Percentiles rank a stretch among this genome's conserved stretches.
Conservation (phyloP, 805 yeast genomes). For the Wickerhamomyces bovis region DNA sequence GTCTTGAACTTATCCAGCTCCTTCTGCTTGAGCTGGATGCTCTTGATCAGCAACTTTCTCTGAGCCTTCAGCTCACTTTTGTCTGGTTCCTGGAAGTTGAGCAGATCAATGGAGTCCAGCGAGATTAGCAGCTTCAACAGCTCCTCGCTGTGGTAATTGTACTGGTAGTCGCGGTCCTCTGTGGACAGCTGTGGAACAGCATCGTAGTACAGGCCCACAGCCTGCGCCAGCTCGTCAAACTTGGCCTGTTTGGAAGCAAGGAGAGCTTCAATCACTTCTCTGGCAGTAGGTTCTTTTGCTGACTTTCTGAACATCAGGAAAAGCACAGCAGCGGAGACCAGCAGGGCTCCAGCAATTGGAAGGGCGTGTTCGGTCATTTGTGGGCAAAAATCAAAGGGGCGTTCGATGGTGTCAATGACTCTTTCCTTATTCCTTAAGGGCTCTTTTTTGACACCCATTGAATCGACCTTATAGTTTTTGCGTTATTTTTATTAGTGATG, state of each 20-base stretch:
- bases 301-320: neutral
- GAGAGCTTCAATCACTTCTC: neutral
- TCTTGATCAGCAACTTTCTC: conserved; percentile 54
- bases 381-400: too few species aligned
- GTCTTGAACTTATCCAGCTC: conserved; percentile 14
- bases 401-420: too few species aligned
- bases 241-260: neutral
- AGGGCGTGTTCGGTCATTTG: neutral
- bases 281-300: neutral
- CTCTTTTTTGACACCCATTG: too few species aligned
- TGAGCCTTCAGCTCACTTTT: conserved; percentile 45
- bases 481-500: neutral
- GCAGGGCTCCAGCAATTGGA: neutral
- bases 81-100: conserved; percentile 22
- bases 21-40: conserved; percentile 37
- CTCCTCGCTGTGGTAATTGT: conserved; percentile 48
- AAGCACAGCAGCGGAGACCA: neutral
- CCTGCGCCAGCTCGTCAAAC: neutral
- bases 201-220: neutral
- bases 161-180: neutral
- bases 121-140: conserved; percentile 59
- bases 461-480: neutral
- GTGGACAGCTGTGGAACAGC: neutral
- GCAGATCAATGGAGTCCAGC: conserved; percentile 55
- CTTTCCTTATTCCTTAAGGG: too few species aligned